Percentiles rank a stretch among this genome's conserved stretches.
phyloP scores from a whole-genome alignment of 1,284 basidiomycete genomes.

The Melampsora larici-populina region DNA sequence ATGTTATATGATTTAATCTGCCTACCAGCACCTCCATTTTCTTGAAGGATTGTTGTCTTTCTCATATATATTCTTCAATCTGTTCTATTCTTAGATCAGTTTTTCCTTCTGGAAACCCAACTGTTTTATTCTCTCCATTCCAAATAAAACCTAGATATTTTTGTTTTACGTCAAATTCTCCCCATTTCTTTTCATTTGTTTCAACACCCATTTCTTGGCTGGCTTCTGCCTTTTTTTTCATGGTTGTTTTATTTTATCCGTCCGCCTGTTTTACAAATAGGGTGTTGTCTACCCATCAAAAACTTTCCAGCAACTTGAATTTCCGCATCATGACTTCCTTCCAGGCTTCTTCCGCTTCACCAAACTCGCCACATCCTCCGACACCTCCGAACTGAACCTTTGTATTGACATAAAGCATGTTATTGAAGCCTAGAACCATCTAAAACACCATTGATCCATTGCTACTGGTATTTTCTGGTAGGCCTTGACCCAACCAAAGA shows the following conservation, averaged over 20 bases:
- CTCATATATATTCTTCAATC: too few relatives aligned
- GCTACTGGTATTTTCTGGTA: neutral
- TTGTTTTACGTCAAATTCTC: too few relatives aligned
- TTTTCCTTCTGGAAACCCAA: too few relatives aligned
- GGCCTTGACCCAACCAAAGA: too few relatives aligned
- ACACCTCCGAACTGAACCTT: too few relatives aligned
- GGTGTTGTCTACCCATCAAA: conserved; percentile 17
- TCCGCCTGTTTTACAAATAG: neutral
- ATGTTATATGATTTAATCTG: neutral
- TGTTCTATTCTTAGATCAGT: too few relatives aligned
- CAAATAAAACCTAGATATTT: too few relatives aligned
- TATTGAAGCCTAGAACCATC: neutral
- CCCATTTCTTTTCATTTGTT: neutral
- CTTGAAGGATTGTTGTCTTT: too few relatives aligned
- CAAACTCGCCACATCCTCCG: neutral
- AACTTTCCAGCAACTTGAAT: neutral
- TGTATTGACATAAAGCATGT: neutral
- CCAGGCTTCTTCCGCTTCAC: neutral
- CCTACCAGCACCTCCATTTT: neutral
- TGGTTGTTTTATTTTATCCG: too few relatives aligned
- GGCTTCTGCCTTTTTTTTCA: neutral
- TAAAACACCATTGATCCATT: neutral
- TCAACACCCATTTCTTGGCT: neutral
- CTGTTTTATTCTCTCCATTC: too few relatives aligned
- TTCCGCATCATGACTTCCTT: neutral